A percentile compares a stretch with the other conserved stretches of the same genome.
Evolutionary conservation across 805 yeast species (phyloP).

Genomic region (Dipodascus geniculatus): DNA sequence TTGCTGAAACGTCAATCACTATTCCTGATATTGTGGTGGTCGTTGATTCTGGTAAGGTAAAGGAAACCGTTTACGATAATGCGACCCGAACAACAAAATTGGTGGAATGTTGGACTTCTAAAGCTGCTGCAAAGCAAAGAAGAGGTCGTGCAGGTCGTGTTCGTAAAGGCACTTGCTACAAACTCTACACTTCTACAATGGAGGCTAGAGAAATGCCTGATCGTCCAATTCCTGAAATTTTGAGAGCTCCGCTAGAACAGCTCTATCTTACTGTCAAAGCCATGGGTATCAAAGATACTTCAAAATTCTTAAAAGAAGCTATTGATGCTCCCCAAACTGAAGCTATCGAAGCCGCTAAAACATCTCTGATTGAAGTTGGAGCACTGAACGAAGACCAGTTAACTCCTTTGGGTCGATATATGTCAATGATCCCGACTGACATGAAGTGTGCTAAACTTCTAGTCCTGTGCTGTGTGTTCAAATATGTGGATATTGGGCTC

Average conservation of each 20-base stretch:
- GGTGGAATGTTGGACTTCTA: slow-evolving; percentile 76
- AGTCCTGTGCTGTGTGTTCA: slow-evolving; percentile 70
- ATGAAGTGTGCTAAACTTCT: slow-evolving; percentile 74
- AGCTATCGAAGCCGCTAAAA: slow-evolving; percentile 40
- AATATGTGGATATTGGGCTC: slow-evolving; percentile 66
- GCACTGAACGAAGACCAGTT: slow-evolving; percentile 45
- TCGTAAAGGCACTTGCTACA: slow-evolving; percentile 68
- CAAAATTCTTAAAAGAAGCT: slow-evolving; percentile 57
- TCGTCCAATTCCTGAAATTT: slow-evolving; percentile 83
- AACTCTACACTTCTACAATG: slow-evolving; percentile 56
- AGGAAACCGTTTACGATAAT: slow-evolving; percentile 61
- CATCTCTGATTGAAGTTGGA: slow-evolving; percentile 55
- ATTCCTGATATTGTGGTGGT: slow-evolving; percentile 92
- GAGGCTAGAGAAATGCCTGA: slow-evolving; percentile 45
- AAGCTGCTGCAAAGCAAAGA: slow-evolving; percentile 82
- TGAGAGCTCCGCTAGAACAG: slow-evolving; percentile 72
- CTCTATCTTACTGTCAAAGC: slow-evolving; percentile 75
- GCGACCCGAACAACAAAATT: slow-evolving; percentile 56
- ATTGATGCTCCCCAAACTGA: slow-evolving; percentile 64
- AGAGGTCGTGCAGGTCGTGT: slow-evolving; percentile 99
- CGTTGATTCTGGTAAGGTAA: slow-evolving; percentile 78
- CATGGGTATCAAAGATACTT: slow-evolving; percentile 72
- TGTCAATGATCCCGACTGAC: slow-evolving; percentile 76
- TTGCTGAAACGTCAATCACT: slow-evolving; percentile 95
- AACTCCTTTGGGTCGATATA: slow-evolving; percentile 68